Base-by-base conservation (phyloP, 169 alveolate species). In the Plasmodium berghei region DNA sequence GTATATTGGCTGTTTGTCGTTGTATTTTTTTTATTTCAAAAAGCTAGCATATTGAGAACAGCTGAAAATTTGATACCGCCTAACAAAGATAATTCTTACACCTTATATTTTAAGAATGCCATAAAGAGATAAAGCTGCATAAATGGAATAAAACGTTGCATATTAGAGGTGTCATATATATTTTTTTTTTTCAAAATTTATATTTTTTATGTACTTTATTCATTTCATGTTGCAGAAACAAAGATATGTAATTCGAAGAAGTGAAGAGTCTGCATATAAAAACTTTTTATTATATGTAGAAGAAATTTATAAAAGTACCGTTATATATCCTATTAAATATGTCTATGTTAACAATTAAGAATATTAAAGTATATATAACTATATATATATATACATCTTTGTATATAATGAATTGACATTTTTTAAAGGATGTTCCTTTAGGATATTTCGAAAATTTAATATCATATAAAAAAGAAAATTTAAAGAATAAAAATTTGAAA, bases 321-420 rank as follows among this genome's bases (percentile, higher is more conserved):
- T 80, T 48, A 28, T 80, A 8, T 80, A 80, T 49, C 90, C 90
- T 28, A 58, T 80, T n/a, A 80, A 71, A 80, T 80, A 80, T 52
- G 48, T 80, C 24, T 66, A 62, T 49, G 90, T 80, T 56, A 80
- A 62, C 40, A 70, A 48, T 48, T 4, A 72, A 72, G n/a, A 71
- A 24, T 14, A 20, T 28, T 46, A 73, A 46, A 59, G 16, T 26
- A n/a, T 14, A 64, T 26, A 28, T 14, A 64, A 12, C 24, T 0
- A 34, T 64, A 12, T 34, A 28, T 64, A 40, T 34, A 40, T 40
- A 22, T n/a, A 46, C 24, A 46, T 48, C 49, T 12, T 18, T 20
- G 3, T 18, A 20, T 58, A n/a, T 20, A 58, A 58, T 20, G 12
- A 58, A 9, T 24, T 16, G 0, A 0, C 22, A 5, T 28, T 9